Evolutionary conservation across 2,329 filamentous ascomycete species (phyloP).

Genomic region (Torrubiella hemipterigena): DNA sequence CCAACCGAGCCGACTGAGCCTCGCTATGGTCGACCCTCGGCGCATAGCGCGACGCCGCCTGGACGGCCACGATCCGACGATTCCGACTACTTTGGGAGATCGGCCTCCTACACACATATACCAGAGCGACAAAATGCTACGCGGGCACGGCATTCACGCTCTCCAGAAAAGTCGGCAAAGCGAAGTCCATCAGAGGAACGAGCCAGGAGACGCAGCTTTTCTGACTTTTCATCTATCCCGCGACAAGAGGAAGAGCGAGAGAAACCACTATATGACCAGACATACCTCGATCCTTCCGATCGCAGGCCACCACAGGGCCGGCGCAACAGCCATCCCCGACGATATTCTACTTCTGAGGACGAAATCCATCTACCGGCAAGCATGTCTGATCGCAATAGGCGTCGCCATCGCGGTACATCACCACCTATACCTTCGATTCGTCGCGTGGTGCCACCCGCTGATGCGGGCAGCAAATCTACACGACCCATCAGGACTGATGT

Average conservation of each 20-base stretch:
- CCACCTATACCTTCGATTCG: conserved; percentile 5
- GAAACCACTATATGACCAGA: too few relatives aligned
- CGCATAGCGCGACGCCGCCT: conserved; percentile 9
- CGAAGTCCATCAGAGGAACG: conserved; percentile 27
- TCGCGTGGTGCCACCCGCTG: conserved; percentile 4
- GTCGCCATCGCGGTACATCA: conserved; percentile 3
- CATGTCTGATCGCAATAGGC: conserved; percentile 10
- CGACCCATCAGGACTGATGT: conserved; percentile 21
- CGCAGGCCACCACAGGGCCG: conserved; percentile 20
- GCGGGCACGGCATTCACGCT: conserved; percentile 17
- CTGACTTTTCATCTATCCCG: conserved; percentile 31
- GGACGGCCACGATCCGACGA: conserved; percentile 16
- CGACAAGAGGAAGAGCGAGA: too few relatives aligned
- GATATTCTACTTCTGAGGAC: conserved; percentile 29
- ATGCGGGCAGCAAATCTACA: conserved; percentile 13
- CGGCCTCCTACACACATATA: conserved; percentile 27
- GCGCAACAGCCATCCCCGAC: conserved; percentile 37
- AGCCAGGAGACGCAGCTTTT: conserved; percentile 36
- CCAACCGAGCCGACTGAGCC: too few relatives aligned
- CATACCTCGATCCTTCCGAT: conserved; percentile 21
- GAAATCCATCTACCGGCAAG: conserved; percentile 18
- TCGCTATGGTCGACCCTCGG: too few relatives aligned
- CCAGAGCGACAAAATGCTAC: conserved; percentile 21
- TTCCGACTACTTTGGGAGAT: conserved; percentile 19
- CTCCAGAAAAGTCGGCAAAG: conserved; percentile 21